Percentiles rank a stretch among this genome's conserved stretches.
These are phyloP conservation scores for Cupressus sempervirens DNA, from an alignment of 75 land plant genomes.

Conservation along the genomic window DNA sequence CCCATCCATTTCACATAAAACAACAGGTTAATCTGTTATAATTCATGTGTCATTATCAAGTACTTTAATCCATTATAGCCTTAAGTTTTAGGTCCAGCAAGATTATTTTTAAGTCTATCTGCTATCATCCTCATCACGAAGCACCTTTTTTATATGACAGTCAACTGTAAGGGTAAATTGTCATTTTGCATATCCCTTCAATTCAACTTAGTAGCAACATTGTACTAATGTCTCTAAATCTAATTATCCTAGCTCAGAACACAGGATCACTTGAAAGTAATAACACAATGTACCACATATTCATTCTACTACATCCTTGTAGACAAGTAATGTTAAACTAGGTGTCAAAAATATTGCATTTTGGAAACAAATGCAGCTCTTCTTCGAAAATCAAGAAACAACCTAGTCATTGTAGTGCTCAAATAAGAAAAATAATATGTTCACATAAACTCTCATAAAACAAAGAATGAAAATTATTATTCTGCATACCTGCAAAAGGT, in stretches of 20 bases:
- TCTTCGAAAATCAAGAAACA: not conserved
- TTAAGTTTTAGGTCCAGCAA: not conserved
- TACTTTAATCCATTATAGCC: not conserved
- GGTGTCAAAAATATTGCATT: not conserved
- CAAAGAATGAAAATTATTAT: slow-evolving; percentile 1
- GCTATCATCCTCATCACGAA: not conserved
- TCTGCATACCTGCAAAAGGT: slow-evolving; percentile 85
- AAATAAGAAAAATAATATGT: not conserved
- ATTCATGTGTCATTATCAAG: not conserved
- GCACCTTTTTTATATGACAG: not conserved
- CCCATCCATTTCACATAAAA: not conserved
- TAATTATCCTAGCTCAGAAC: not conserved
- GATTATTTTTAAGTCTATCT: not conserved
- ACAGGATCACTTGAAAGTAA: not conserved
- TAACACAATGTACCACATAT: not conserved
- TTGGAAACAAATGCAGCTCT: not conserved
- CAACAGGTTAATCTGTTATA: not conserved
- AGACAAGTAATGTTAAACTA: not conserved
- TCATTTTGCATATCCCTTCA: not conserved
- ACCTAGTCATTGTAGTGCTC: not conserved
- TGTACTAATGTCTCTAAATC: not conserved
- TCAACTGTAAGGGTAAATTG: not conserved
- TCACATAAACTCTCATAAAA: no score
- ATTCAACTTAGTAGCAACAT: not conserved
- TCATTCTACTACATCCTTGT: not conserved